A percentile compares a stretch with the other conserved stretches of the same genome.
Evolutionary conservation across 2,329 filamentous ascomycete species (phyloP).

Genomic region (Fusarium floridanum): DNA sequence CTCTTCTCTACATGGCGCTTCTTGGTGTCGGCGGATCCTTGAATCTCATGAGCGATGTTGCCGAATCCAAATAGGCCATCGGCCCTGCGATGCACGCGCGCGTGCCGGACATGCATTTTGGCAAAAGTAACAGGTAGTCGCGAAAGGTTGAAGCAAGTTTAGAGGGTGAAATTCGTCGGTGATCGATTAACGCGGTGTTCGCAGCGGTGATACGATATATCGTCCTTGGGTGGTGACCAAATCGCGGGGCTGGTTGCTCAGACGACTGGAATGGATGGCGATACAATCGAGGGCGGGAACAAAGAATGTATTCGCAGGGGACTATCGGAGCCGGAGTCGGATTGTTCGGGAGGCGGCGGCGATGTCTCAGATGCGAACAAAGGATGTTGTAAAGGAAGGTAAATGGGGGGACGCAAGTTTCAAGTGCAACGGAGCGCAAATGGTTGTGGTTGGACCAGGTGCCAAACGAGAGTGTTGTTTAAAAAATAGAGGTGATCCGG

Average conservation of each 20-base stretch:
- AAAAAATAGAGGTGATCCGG: constrained; percentile 30
- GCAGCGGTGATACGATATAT: constrained; percentile 30
- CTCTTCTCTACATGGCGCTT: constrained; percentile 29
- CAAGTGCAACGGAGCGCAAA: constrained; percentile 23
- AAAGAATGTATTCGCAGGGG: constrained; percentile 42
- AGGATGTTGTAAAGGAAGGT: constrained; percentile 21
- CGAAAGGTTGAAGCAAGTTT: background rate
- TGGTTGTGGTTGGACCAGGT: constrained; percentile 45
- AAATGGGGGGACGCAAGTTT: constrained; percentile 19
- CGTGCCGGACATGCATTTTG: constrained; percentile 50
- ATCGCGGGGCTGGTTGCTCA: constrained; percentile 35
- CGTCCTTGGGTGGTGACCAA: constrained; percentile 16
- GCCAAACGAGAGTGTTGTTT: constrained; percentile 37
- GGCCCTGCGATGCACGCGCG: constrained; percentile 46
- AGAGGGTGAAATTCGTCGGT: background rate
- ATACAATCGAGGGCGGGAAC: constrained; percentile 41
- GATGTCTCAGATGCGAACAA: constrained; percentile 44
- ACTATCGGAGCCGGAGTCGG: constrained; percentile 41
- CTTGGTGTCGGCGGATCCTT: constrained; percentile 22
- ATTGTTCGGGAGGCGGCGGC: constrained; percentile 36
- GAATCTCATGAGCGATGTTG: constrained; percentile 40
- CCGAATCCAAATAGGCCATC: constrained; percentile 48
- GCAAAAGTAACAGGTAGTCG: background rate
- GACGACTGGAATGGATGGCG: constrained; percentile 48
- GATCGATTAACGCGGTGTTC: background rate